Conservation (phyloP, 2,329 filamentous ascomycete species). For the Colletotrichum sp. region DNA sequence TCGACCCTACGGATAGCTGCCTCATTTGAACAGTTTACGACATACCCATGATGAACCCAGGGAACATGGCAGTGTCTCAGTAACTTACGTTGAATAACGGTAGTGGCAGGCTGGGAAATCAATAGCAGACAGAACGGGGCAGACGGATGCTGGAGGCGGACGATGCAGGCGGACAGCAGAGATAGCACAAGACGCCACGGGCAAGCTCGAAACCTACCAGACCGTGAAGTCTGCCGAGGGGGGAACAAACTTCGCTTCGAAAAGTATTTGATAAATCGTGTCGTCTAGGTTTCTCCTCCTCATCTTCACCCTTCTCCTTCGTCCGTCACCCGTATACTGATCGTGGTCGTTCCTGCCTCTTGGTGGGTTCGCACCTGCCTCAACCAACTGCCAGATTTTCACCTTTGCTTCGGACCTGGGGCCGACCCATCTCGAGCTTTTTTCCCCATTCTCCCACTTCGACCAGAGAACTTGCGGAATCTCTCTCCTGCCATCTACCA, state of each 20-base stretch:
- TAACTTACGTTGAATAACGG: too few relatives aligned
- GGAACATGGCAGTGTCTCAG: too few relatives aligned
- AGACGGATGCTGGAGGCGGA: too few relatives aligned
- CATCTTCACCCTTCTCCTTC: not conserved
- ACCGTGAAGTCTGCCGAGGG: not conserved
- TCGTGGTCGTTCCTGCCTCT: not conserved
- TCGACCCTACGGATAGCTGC: not conserved
- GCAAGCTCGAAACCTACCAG: not conserved
- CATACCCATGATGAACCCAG: too few relatives aligned
- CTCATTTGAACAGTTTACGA: not conserved
- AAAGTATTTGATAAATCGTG: not conserved
- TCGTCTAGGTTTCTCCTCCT: not conserved
- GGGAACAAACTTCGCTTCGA: not conserved
- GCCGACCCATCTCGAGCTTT: not conserved
- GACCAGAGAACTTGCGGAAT: not conserved
- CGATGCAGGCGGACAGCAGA: not conserved
- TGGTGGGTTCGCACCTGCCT: not conserved
- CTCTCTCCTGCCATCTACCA: not conserved
- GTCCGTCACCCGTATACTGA: too few relatives aligned
- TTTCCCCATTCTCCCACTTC: not conserved
- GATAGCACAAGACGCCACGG: fast-evolving
- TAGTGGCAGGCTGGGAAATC: too few relatives aligned
- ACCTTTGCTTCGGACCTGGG: not conserved
- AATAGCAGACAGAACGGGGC: too few relatives aligned
- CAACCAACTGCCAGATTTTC: not conserved